Conservation (phyloP, 2,329 filamentous ascomycete genomes). For the Colletotrichum abscissum region DNA sequence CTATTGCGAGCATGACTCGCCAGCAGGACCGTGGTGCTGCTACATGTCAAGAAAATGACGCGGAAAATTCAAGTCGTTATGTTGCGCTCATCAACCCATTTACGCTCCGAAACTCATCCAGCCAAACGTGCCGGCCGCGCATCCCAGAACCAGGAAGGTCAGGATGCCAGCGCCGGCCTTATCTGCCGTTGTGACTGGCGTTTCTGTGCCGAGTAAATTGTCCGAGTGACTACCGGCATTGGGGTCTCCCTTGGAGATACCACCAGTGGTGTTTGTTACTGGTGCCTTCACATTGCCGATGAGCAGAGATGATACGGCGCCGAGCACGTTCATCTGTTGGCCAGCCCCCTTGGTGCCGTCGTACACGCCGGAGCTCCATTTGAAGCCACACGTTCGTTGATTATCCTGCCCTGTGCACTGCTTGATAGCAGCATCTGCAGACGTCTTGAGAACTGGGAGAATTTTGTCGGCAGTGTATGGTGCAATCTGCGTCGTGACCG, state of each 20-base stretch:
- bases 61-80: slow-evolving; percentile 27
- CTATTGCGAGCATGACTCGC: slow-evolving; percentile 19
- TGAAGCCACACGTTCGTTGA: slow-evolving; percentile 63
- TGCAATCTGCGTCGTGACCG: slow-evolving; percentile 62
- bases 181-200: slow-evolving; percentile 55
- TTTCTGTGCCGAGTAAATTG: slow-evolving; percentile 43
- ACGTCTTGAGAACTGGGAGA: slow-evolving; percentile 61
- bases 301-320: slow-evolving; percentile 65
- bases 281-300: slow-evolving; percentile 53
- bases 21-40: slow-evolving; percentile 25
- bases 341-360: slow-evolving; percentile 68
- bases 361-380: slow-evolving; percentile 62
- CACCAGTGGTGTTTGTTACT: slow-evolving; percentile 60
- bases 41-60: slow-evolving; percentile 11
- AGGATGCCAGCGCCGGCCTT: slow-evolving; percentile 60
- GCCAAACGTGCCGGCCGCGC: slow-evolving; percentile 53
- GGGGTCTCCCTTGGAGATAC: slow-evolving; percentile 57
- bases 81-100: slow-evolving; percentile 13
- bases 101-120: slow-evolving; percentile 60
- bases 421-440: slow-evolving; percentile 64
- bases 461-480: slow-evolving; percentile 64
- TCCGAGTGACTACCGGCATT: slow-evolving; percentile 54
- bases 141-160: slow-evolving; percentile 56
- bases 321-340: slow-evolving; percentile 69
- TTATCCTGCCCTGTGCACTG: slow-evolving; percentile 63